These are phyloP conservation scores for Dillenia turbinata DNA, from an alignment of 164 flowering plant genomes.

Conservation along the genomic window DNA sequence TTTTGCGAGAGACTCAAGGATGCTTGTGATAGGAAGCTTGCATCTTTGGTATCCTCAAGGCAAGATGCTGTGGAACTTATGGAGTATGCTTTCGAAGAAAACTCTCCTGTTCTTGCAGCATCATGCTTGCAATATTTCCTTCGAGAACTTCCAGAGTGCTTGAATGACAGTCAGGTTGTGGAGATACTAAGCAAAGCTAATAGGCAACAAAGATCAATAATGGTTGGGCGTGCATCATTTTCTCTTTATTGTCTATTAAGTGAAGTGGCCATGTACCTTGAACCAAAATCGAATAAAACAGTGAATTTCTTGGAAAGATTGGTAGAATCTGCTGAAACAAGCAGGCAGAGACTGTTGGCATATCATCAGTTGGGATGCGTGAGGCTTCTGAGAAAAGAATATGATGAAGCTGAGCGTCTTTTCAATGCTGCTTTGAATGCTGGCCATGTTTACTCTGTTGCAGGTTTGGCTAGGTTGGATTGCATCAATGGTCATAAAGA, in stretches of 20 bases:
- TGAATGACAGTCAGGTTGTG: conserved; percentile 62
- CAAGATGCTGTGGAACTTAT: conserved; percentile 80
- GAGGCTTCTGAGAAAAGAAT: conserved; percentile 75
- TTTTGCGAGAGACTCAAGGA: conserved; percentile 91
- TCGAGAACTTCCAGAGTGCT: conserved; percentile 73
- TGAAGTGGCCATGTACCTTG: conserved; percentile 71
- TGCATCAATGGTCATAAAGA: conserved; percentile 45
- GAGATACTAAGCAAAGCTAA: conserved; percentile 45
- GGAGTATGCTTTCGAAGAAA: conserved; percentile 80
- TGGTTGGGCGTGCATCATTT: conserved; percentile 81
- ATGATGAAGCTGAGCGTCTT: conserved; percentile 66
- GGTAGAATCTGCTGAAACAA: conserved; percentile 57
- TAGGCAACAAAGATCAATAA: conserved; percentile 44
- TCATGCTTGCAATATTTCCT: conserved; percentile 90
- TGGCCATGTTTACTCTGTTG: conserved; percentile 80
- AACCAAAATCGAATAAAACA: conserved; percentile 59
- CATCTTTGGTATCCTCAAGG: conserved; percentile 61
- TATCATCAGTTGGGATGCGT: conserved; percentile 87
- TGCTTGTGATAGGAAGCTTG: conserved; percentile 85
- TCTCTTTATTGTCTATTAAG: conserved; percentile 76
- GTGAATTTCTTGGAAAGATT: conserved; percentile 54
- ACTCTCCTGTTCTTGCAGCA: conserved; percentile 71
- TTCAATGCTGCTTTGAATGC: conserved; percentile 66
- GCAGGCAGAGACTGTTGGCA: conserved; percentile 63
- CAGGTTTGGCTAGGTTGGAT: conserved; percentile 75